Base-by-base conservation (phyloP, 2,329 filamentous ascomycete species). In the Raffaelea arxii region DNA sequence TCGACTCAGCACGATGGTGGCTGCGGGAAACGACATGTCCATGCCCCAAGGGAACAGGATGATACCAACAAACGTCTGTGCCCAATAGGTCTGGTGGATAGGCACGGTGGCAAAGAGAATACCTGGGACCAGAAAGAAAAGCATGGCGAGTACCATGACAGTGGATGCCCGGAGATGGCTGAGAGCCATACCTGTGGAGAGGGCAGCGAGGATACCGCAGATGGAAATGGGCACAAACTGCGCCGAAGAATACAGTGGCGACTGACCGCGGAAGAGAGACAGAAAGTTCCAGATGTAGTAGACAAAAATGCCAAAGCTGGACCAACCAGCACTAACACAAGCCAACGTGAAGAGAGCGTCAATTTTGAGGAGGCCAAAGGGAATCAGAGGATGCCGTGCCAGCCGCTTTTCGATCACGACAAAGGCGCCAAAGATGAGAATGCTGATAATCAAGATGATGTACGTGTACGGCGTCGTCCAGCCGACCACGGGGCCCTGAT, bases 1-100 rank as follows among this genome's bases (percentile, higher is more conserved):
- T 46, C 75, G 73, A 45, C 72, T 75, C 0, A 71, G 69, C 46
- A 77, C 72, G 4, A 77, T 71, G 47, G 75, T 70, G 0, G 70
- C 70, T 0, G 69, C 69, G 0, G 70, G 67, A 45, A 67, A 74
- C 4, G 73, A 63, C 3, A 76, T 65, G 49, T 76, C 73, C 0
- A 70, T 69, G 25, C 67, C 70, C 52, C 67, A 54, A 2, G 59
- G 54, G 4, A 53, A 52, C 1, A 67, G 25, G 1, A 64, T 2
- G 11, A 54, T 53, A 32, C 64, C 62, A 0, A 65, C 67, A 43
- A 75, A 75, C 0, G 58, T 52, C 46, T 66, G 62, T 3, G 60
- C 59, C 68, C 66, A 71, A 52, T 62, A 75, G 0, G 55, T 62
- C 48, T 72, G 68, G 2, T 71, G 60, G 7, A 60, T 55, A 0